A percentile compares a stretch with the other conserved stretches of the same genome.
Conservation (phyloP, 2,329 filamentous ascomycete species). For the Sphaceloma murrayae region DNA sequence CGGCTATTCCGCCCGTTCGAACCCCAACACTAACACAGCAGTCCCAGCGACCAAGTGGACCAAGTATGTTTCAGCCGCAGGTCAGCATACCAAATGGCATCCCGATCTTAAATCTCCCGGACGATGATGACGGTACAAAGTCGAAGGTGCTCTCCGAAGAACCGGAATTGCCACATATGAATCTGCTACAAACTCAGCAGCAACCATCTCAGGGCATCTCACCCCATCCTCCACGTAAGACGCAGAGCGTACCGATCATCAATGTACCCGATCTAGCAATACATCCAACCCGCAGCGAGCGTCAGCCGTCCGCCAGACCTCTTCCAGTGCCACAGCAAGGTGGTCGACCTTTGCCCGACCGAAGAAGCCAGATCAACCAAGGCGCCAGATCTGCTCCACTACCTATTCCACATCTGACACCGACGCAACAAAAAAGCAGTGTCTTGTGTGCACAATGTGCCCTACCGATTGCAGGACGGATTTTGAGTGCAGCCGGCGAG, state of each 20-base stretch:
- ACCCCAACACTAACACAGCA: constrained; percentile 41
- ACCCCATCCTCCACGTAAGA: neutral
- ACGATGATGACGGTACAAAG: constrained; percentile 25
- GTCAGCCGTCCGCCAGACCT: constrained; percentile 14
- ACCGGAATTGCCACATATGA: constrained; percentile 28
- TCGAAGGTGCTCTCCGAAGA: constrained; percentile 29
- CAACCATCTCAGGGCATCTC: neutral
- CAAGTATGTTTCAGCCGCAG: neutral
- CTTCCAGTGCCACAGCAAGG: constrained; percentile 22
- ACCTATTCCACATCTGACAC: constrained; percentile 38
- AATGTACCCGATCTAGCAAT: constrained; percentile 15
- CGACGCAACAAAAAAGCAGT: constrained; percentile 44
- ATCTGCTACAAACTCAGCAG: constrained; percentile 17
- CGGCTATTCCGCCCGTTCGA: neutral
- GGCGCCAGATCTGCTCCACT: neutral
- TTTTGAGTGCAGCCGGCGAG: constrained; percentile 69
- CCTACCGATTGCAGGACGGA: constrained; percentile 77
- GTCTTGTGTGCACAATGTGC: constrained; percentile 78
- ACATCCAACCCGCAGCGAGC: neutral
- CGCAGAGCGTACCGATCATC: constrained; percentile 20
- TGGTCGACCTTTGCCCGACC: constrained; percentile 20
- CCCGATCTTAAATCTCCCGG: constrained; percentile 43
- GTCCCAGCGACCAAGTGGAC: constrained; percentile 20
- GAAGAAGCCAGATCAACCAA: neutral
- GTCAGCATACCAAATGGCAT: constrained; percentile 18